A percentile compares a stretch with the other conserved stretches of the same genome.
Conservation (phyloP, 164 flowering plant species). For the Sextonia rubra region DNA sequence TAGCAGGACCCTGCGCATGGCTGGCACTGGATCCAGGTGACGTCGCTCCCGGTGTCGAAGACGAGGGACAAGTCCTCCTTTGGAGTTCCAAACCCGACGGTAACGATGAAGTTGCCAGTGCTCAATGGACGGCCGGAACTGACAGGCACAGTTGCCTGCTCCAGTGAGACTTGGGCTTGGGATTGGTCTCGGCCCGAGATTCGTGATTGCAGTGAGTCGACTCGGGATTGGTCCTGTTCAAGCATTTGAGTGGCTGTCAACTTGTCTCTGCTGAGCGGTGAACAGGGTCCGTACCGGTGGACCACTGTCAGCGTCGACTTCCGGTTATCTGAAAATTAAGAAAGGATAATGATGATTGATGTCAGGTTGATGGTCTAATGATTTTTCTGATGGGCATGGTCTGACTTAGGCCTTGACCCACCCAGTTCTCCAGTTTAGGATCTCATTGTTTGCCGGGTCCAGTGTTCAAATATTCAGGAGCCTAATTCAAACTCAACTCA, state of each 20-base stretch:
- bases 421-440: too few species aligned
- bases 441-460: too few species aligned
- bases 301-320: constrained; percentile 21
- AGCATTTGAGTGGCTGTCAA: constrained; percentile 11
- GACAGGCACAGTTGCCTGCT: not conserved
- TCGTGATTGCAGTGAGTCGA: constrained; percentile 3
- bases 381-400: too few species aligned
- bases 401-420: too few species aligned
- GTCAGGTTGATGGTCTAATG: too few species aligned
- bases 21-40: constrained; percentile 19
- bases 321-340: not conserved
- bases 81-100: constrained; percentile 11
- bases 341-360: not conserved
- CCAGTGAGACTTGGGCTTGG: not conserved
- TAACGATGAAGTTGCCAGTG: constrained; percentile 8
- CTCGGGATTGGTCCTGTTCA: constrained; percentile 5
- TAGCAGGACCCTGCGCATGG: constrained; percentile 31
- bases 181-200: not conserved
- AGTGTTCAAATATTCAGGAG: too few species aligned
- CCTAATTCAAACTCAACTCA: too few species aligned
- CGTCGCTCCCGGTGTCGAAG: constrained; percentile 18
- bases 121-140: not conserved
- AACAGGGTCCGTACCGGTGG: constrained; percentile 23
- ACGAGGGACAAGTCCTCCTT: not conserved
- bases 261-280: constrained; percentile 14